A percentile compares a stretch with the other conserved stretches of the same genome.
Conservation (phyloP, 257 asterid species). For the Przewalskia tangutica region DNA sequence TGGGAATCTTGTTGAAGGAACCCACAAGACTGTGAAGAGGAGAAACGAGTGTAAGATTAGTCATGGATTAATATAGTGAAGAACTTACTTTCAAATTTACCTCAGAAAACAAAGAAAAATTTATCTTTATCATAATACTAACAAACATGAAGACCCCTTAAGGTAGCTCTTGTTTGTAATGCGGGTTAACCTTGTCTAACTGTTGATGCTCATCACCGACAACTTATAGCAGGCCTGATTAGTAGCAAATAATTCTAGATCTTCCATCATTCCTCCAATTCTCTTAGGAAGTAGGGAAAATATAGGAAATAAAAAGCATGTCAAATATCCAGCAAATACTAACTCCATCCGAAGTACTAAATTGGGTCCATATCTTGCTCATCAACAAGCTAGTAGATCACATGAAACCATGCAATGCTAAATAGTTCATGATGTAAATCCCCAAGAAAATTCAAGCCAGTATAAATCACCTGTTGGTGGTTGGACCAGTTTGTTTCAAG, state of each 20-base stretch:
- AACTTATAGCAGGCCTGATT: not conserved
- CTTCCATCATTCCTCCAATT: not conserved
- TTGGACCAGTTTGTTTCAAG: slow-evolving; percentile 38
- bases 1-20: slow-evolving; percentile 42
- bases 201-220: not conserved
- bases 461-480: slow-evolving; percentile 33
- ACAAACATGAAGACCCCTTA: not conserved
- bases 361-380: not conserved
- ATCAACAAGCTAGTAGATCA: not conserved
- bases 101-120: not conserved
- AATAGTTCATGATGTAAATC: not conserved
- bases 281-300: not conserved
- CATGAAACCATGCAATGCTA: not conserved
- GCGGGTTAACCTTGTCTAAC: not conserved
- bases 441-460: not conserved
- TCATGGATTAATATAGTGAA: not conserved
- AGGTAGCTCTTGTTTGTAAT: not conserved
- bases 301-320: not conserved
- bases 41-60: not conserved
- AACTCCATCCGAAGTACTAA: not conserved
- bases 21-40: slow-evolving; percentile 32
- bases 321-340: not conserved
- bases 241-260: not conserved
- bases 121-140: not conserved
- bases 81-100: not conserved